Percentiles rank a stretch among this genome's conserved stretches.
Evolutionary conservation across 352 stramenopile species (phyloP).

Genomic region (Aphanomyces cochlioides): DNA sequence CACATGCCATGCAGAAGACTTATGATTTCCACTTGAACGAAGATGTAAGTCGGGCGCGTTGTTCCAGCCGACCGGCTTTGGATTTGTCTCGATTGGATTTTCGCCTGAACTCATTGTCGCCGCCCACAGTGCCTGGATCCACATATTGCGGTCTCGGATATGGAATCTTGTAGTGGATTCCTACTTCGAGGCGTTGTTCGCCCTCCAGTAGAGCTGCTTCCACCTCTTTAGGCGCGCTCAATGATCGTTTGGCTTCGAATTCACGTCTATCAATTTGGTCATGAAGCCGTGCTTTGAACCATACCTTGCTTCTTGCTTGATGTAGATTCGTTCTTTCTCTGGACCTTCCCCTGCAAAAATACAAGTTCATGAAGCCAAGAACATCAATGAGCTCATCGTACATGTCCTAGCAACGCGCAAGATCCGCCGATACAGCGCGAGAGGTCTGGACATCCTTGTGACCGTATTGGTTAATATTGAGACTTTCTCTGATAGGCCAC

Average conservation of each 20-base stretch:
- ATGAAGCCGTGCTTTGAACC: neutral
- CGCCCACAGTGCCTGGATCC: conserved; percentile 69
- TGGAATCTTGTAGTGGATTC: conserved; percentile 80
- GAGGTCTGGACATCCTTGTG: conserved; percentile 33
- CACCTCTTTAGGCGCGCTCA: conserved; percentile 39
- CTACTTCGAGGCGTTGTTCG: conserved; percentile 72
- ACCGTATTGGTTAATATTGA: conserved; percentile 19
- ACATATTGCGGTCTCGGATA: conserved; percentile 76
- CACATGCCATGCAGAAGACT: neutral
- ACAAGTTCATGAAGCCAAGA: conserved; percentile 21
- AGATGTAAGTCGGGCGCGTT: neutral
- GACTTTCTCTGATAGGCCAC: conserved; percentile 23
- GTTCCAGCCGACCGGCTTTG: conserved; percentile 24
- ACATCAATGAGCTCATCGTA: conserved; percentile 37
- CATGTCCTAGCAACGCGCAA: conserved; percentile 65
- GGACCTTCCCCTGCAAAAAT: conserved; percentile 56
- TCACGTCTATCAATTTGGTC: conserved; percentile 35
- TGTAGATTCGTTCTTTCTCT: conserved; percentile 56
- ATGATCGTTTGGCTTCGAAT: conserved; percentile 61
- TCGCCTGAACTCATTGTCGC: conserved; percentile 64
- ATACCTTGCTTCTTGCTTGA: conserved; percentile 60
- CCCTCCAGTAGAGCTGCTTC: conserved; percentile 51
- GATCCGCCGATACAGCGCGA: conserved; percentile 69
- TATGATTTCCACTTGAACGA: conserved; percentile 29
- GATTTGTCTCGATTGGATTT: conserved; percentile 53